Conservation (phyloP, 352 stramenopile species). For the Blastocystis sp. region DNA sequence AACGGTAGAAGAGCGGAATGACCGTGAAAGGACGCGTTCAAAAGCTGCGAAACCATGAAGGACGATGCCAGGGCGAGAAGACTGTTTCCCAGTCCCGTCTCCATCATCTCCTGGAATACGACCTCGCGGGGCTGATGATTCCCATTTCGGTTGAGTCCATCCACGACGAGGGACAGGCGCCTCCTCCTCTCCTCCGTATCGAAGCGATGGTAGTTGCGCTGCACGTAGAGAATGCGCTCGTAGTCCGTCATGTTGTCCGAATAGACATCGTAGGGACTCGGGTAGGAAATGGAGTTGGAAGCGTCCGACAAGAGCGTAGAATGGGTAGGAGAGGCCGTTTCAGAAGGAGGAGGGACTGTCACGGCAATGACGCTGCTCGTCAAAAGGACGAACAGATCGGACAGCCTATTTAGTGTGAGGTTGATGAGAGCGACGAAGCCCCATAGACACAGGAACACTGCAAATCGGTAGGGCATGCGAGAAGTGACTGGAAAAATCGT, state of each 20-base stretch:
- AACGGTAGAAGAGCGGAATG: not conserved
- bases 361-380: too few species aligned
- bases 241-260: conserved; percentile 2
- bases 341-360: too few species aligned
- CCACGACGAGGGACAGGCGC: not conserved
- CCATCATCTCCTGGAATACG: conserved; percentile 56
- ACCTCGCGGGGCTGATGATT: conserved; percentile 22
- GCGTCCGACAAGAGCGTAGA: too few species aligned
- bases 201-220: conserved; percentile 28
- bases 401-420: too few species aligned
- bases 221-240: conserved; percentile 48
- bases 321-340: too few species aligned
- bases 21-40: conserved; percentile 61
- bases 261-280: conserved; percentile 2
- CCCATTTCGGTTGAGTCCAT: not conserved
- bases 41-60: conserved; percentile 36
- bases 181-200: not conserved
- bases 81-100: conserved; percentile 59
- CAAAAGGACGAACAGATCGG: too few species aligned
- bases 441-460: too few species aligned
- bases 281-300: not conserved
- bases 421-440: too few species aligned
- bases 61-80: conserved; percentile 27
- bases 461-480: too few species aligned
- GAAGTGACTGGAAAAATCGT: too few species aligned